Percentiles rank a stretch among this genome's conserved stretches.
phyloP scores from a whole-genome alignment of 1,284 basidiomycete species.

The Exobasidium cylindrosporum region DNA sequence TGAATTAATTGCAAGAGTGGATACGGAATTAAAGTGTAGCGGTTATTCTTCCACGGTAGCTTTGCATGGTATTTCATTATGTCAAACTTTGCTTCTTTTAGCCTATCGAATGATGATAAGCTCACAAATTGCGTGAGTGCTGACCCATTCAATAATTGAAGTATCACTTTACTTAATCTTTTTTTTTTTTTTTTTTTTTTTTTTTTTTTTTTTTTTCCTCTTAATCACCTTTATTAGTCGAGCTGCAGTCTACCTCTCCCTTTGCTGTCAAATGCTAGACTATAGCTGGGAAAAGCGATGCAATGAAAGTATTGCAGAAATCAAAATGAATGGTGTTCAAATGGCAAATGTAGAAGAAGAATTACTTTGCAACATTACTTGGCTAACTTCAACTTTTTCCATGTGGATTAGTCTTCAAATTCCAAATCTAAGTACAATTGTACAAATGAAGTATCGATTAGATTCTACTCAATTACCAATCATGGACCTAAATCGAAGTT shows the following conservation, averaged over 20 bases:
- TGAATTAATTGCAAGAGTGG: not conserved
- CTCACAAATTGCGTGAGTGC: not conserved
- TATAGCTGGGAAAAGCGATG: not conserved
- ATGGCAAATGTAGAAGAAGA: conserved; percentile 4
- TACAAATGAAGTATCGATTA: not conserved
- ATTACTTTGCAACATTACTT: not conserved
- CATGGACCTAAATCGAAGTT: not conserved
- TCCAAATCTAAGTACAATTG: not conserved
- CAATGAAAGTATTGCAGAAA: not conserved
- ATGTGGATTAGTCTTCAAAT: not conserved
- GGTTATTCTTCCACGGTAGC: not conserved
- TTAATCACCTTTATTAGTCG: too few relatives aligned
- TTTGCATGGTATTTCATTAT: not conserved
- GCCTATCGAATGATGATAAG: not conserved
- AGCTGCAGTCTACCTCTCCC: not conserved
- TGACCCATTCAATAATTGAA: too few relatives aligned
- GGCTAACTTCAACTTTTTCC: not conserved
- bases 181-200: too few relatives aligned
- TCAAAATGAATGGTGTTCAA: conserved; percentile 3
- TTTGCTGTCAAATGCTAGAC: not conserved
- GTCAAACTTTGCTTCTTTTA: not conserved
- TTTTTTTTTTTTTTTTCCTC: too few relatives aligned
- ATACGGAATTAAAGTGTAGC: not conserved
- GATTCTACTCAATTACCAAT: not conserved
- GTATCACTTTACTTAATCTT: too few relatives aligned